These are phyloP conservation scores for Rubus parviflorus DNA, from an alignment of 306 rosid genomes.

Conservation along the genomic window DNA sequence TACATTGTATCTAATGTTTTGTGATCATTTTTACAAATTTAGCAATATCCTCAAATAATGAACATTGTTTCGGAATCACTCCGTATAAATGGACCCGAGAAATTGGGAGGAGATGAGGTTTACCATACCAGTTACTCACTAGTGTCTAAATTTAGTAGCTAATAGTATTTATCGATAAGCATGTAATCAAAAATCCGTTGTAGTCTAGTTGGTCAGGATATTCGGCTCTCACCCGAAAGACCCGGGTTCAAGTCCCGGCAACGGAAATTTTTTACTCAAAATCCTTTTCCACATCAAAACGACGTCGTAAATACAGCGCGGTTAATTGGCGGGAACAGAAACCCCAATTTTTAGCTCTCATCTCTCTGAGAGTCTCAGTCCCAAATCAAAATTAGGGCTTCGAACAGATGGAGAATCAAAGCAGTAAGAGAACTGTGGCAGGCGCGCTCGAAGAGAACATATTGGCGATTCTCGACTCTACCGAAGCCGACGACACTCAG, in stretches of 20 bases:
- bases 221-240: slow-evolving; percentile 20
- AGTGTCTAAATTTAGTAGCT: too few relatives aligned
- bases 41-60: too few relatives aligned
- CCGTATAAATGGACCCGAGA: too few relatives aligned
- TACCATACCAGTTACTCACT: too few relatives aligned
- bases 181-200: neutral
- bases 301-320: neutral
- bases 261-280: neutral
- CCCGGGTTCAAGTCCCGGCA: slow-evolving; percentile 23
- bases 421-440: slow-evolving; percentile 27
- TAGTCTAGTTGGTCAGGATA: slow-evolving; percentile 25
- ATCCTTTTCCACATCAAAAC: neutral
- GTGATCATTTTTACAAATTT: too few relatives aligned
- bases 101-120: too few relatives aligned
- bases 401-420: slow-evolving; percentile 45
- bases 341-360: neutral
- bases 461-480: slow-evolving; percentile 65
- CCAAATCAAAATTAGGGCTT: slow-evolving; percentile 16
- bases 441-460: slow-evolving; percentile 63
- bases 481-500: slow-evolving; percentile 55
- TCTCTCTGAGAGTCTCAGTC: neutral
- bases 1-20: too few relatives aligned
- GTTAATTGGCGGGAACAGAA: slow-evolving; percentile 21
- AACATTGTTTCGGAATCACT: too few relatives aligned
- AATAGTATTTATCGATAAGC: too few relatives aligned